These are phyloP conservation scores for Ploettnerulaceae sp. DNA, from an alignment of 2,329 filamentous ascomycete genomes.

Conservation along the genomic window DNA sequence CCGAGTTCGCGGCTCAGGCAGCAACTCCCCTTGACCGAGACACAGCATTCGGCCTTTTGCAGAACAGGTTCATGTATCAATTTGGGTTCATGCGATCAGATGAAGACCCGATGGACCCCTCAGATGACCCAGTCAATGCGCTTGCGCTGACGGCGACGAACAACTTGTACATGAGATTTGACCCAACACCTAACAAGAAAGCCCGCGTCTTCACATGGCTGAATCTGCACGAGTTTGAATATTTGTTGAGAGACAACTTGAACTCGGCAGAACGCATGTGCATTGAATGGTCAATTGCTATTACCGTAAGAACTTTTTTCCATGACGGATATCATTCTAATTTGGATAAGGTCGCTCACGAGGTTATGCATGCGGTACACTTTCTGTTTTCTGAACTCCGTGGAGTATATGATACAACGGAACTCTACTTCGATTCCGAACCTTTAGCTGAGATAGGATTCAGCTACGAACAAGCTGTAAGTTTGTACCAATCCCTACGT, in stretches of 20 bases:
- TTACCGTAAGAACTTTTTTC: slow-evolving; percentile 7
- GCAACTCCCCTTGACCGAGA: neutral
- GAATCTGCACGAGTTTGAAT: neutral
- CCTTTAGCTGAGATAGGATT: slow-evolving; percentile 18
- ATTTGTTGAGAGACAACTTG: slow-evolving; percentile 13
- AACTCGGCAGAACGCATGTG: slow-evolving; percentile 15
- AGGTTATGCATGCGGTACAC: slow-evolving; percentile 16
- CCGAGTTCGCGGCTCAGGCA: neutral
- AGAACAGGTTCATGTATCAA: neutral
- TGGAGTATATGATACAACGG: neutral
- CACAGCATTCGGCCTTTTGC: neutral
- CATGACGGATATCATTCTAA: neutral
- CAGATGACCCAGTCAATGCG: neutral
- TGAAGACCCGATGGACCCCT: slow-evolving; percentile 10
- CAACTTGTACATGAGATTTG: slow-evolving; percentile 6
- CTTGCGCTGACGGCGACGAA: slow-evolving; percentile 9
- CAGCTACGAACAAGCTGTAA: slow-evolving; percentile 20
- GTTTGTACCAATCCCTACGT: neutral
- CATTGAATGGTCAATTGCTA: slow-evolving; percentile 16
- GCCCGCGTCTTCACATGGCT: slow-evolving; percentile 14
- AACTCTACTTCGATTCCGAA: slow-evolving; percentile 18
- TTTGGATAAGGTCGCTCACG: slow-evolving; percentile 12
- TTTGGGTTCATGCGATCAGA: slow-evolving; percentile 13
- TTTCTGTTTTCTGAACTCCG: neutral
- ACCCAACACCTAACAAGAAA: neutral